These are phyloP conservation scores for Diversispora epigaea DNA, from an alignment of 192 early-diverging fungal genomes.

Conservation along the genomic window DNA sequence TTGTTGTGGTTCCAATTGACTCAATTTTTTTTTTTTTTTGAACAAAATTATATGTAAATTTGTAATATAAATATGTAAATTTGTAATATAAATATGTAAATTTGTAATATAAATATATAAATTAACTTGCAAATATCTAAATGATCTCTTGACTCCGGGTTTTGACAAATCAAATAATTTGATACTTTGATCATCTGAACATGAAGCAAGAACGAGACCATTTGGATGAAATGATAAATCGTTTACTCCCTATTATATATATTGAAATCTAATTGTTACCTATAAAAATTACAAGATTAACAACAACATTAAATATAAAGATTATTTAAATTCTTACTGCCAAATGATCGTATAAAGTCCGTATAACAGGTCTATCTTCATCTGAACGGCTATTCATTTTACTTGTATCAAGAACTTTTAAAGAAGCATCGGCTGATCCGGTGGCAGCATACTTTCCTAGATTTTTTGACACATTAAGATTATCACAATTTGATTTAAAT, in stretches of 20 bases:
- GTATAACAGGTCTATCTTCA: constrained; percentile 84
- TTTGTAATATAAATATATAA: background rate
- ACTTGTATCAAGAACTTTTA: constrained; percentile 88
- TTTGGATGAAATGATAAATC: constrained; percentile 92
- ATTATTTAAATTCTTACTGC: constrained; percentile 41
- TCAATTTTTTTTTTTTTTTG: too few species aligned
- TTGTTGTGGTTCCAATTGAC: too few species aligned
- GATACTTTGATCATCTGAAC: constrained; percentile 80
- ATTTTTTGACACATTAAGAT: background rate
- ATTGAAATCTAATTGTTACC: background rate
- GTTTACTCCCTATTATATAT: constrained; percentile 57
- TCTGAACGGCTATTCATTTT: constrained; percentile 71
- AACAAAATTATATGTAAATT: too few species aligned
- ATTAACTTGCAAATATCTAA: constrained; percentile 72
- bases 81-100: background rate
- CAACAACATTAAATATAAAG: background rate
- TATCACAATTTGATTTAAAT: background rate
- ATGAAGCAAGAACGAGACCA: constrained; percentile 84
- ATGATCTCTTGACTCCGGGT: constrained; percentile 76
- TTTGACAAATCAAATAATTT: constrained; percentile 89
- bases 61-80: too few species aligned
- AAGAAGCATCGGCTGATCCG: constrained; percentile 81
- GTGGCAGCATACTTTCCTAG: constrained; percentile 81
- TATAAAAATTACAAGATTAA: too few species aligned
- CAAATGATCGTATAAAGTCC: constrained; percentile 86